These are phyloP conservation scores for Balakata baccata DNA, from an alignment of 345 rosid species.

Conservation along the genomic window DNA sequence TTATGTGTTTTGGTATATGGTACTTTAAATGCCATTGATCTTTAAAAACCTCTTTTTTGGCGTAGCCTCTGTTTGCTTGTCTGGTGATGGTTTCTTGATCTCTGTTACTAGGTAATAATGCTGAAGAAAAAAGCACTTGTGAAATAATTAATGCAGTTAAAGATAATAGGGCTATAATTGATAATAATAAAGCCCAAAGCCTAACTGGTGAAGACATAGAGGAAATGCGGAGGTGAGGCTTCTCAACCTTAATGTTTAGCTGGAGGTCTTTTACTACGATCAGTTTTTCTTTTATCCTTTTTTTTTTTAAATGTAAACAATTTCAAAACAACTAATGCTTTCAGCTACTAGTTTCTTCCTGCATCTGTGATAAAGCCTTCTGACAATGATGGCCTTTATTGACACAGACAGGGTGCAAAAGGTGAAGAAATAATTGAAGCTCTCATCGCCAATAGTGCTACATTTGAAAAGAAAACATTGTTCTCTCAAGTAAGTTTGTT, in stretches of 20 bases:
- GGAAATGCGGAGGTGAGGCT: constrained; percentile 59
- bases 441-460: constrained; percentile 81
- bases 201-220: constrained; percentile 81
- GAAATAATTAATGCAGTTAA: constrained; percentile 45
- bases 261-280: neutral
- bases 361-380: neutral
- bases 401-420: constrained; percentile 77
- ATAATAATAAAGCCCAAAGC: constrained; percentile 78
- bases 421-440: constrained; percentile 89
- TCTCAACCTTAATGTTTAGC: neutral
- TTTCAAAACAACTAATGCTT: neutral
- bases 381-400: neutral
- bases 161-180: constrained; percentile 71
- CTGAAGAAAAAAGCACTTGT: constrained; percentile 33
- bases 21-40: neutral
- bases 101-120: constrained; percentile 32
- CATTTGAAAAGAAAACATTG: constrained; percentile 76
- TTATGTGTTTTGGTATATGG: neutral
- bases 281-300: neutral
- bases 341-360: neutral
- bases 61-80: neutral
- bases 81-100: neutral
- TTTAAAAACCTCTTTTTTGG: neutral
- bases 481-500: constrained; percentile 63
- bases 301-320: neutral